Evolutionary conservation across 1,284 basidiomycete species (phyloP).

Genomic region (Peniophora sp.): DNA sequence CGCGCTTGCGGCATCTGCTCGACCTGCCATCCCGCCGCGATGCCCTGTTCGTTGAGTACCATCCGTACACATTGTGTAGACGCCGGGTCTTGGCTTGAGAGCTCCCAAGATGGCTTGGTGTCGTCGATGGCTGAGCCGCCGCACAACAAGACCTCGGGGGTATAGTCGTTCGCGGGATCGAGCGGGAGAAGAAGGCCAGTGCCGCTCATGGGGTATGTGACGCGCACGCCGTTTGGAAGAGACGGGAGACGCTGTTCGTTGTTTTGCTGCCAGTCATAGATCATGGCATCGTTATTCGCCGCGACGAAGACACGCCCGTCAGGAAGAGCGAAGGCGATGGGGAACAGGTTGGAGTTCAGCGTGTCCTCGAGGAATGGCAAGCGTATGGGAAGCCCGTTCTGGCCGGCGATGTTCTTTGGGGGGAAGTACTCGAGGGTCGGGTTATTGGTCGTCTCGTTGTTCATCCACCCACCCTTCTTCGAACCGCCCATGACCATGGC

Average conservation of each 20-base stretch:
- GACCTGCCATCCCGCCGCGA: constrained; percentile 62
- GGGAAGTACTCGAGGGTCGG: constrained; percentile 79
- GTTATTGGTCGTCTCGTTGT: constrained; percentile 71
- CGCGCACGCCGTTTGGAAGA: constrained; percentile 73
- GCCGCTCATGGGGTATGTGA: constrained; percentile 79
- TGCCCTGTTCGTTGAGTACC: constrained; percentile 55
- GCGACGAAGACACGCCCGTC: constrained; percentile 70
- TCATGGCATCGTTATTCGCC: constrained; percentile 72
- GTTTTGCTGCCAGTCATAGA: constrained; percentile 70
- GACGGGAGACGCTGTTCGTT: constrained; percentile 56
- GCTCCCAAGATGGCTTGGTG: constrained; percentile 43
- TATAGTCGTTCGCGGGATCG: constrained; percentile 51
- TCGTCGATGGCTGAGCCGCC: constrained; percentile 72
- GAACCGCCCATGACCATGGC: constrained; percentile 79
- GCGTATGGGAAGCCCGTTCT: constrained; percentile 55
- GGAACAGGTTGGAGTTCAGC: constrained; percentile 76
- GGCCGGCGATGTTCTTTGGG: constrained; percentile 60
- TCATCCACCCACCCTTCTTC: constrained; percentile 74
- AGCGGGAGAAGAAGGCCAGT: constrained; percentile 68
- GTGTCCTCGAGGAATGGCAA: constrained; percentile 64
- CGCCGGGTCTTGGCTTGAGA: constrained; percentile 65
- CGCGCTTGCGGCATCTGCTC: constrained; percentile 70
- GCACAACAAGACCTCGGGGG: constrained; percentile 68
- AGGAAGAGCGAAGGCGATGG: constrained; percentile 69
- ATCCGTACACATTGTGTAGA: constrained; percentile 70